Evolutionary conservation across 2,329 filamentous ascomycete species (phyloP), one percentile per base, ranked within the genome.

Genomic region (Cytospora piceicola): DNA sequence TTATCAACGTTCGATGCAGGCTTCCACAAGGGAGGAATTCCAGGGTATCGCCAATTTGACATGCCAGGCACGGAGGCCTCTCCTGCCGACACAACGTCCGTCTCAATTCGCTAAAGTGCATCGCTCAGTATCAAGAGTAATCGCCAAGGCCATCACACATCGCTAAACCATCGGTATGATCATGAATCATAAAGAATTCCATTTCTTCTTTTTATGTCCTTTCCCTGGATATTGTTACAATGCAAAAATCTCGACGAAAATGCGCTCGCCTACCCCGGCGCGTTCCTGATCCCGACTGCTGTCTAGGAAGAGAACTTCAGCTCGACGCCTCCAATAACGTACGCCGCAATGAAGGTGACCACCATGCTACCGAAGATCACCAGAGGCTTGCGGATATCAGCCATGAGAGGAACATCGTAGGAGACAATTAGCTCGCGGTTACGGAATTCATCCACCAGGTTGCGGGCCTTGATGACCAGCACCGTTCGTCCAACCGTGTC

Each of bases 401-500:
- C 90, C 3, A 84, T 75, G 70, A 90, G 83, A 1, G 94, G 87
- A 74, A 95, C 92, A 69, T 97, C 91, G 77, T 99, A 99, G 2
- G 91, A 90, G 61, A 98, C 90, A 71, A 97, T 82, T 27, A 98
- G 78, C 70, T 95, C 89, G 36, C 91, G 88, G 73, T 94, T 93
- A 62, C 94, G 86, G 73, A 94, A 87, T 71, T 98, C 95, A 72
- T 99, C 95, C 1, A 96, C 92, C 61, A 98, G 81, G 76, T 97
- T 98, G 71, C 88, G 84, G 9, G 93, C 92, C 68, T 90, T 91
- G 73, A 99, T 83, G 59, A 85, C 89, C 67, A 99, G 83, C 0
- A 89, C 86, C 0, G 94, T 96, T 69, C 95, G 91, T 68, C 95
- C 95, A 36, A 94, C 73, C 0, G 95, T 98, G 78, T 99, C 95